Percentiles rank a stretch among this genome's conserved stretches.
These are phyloP conservation scores for Carex myosuroides DNA, from an alignment of 176 grass and related monocot species.

Conservation along the genomic window DNA sequence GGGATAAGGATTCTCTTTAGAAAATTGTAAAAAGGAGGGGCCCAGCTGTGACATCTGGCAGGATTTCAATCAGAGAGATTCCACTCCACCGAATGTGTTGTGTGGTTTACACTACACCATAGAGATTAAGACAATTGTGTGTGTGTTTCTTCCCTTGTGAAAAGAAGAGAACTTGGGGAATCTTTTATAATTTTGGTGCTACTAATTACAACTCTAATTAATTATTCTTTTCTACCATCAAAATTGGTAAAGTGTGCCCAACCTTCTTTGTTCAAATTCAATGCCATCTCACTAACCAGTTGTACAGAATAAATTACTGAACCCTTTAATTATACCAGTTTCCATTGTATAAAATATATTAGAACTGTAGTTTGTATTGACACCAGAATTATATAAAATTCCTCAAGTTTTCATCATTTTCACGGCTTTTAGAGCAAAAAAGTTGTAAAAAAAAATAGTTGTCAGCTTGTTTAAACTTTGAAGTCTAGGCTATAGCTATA, in stretches of 20 bases:
- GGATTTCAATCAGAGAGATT: background rate
- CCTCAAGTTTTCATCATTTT: too few relatives aligned
- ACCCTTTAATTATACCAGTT: background rate
- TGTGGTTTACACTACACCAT: background rate
- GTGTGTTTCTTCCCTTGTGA: background rate
- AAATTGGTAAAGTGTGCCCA: background rate
- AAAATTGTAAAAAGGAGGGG: background rate
- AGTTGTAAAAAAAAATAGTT: background rate
- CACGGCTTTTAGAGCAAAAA: too few relatives aligned
- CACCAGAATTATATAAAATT: too few relatives aligned
- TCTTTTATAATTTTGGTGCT: background rate
- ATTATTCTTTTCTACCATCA: background rate
- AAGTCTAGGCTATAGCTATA: too few relatives aligned
- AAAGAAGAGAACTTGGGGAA: background rate
- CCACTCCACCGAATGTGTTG: conserved; percentile 8
- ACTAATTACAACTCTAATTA: too few relatives aligned
- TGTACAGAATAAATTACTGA: background rate
- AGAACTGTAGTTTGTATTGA: too few relatives aligned
- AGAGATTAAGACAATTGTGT: background rate
- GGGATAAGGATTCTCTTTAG: background rate
- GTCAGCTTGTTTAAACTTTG: too few relatives aligned
- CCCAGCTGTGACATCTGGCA: background rate
- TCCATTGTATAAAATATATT: background rate
- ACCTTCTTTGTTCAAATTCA: background rate
- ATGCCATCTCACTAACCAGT: background rate